Percentiles rank a stretch among this genome's conserved stretches.
Conservation (phyloP, 495 filamentous ascomycete genomes). For the Thermothielavioides terrestris region DNA sequence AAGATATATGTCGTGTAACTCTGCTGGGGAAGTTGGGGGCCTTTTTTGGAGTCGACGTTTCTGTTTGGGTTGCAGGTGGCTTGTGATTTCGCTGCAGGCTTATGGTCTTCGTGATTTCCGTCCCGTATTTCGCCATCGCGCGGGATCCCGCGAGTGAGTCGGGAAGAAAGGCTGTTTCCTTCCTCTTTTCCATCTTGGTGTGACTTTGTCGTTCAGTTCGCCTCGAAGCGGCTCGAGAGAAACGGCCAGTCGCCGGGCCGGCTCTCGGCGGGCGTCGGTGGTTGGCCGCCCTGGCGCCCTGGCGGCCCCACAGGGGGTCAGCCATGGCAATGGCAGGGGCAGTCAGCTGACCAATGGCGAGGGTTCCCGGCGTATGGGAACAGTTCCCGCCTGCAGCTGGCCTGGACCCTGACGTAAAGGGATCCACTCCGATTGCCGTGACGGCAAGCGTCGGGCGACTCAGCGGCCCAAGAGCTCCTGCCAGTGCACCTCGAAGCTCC, state of each 20-base stretch:
- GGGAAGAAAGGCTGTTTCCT: too few species aligned
- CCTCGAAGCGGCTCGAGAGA: too few species aligned
- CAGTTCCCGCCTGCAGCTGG: slow-evolving; percentile 3
- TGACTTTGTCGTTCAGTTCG: too few species aligned
- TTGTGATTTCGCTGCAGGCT: neutral
- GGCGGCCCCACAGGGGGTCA: neutral
- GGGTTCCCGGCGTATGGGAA: slow-evolving; percentile 10
- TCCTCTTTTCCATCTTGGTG: too few species aligned
- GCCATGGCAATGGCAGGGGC: neutral
- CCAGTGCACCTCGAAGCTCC: neutral
- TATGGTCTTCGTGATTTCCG: neutral
- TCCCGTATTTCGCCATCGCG: neutral
- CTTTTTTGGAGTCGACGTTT: too few species aligned
- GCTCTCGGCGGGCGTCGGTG: slow-evolving; percentile 3
- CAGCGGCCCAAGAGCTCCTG: neutral
- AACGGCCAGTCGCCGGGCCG: too few species aligned
- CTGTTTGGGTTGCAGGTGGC: neutral
- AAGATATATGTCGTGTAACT: too few species aligned
- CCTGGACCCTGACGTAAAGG: slow-evolving; percentile 12
- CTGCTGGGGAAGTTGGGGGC: too few species aligned
- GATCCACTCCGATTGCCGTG: slow-evolving; percentile 8
- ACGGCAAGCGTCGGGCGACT: slow-evolving; percentile 12
- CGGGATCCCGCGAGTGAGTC: neutral
- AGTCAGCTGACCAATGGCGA: slow-evolving; percentile 12
- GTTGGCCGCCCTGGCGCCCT: neutral